Evolutionary conservation across 352 stramenopile genomes (phyloP).

Genomic region (Lagenidium sp.): DNA sequence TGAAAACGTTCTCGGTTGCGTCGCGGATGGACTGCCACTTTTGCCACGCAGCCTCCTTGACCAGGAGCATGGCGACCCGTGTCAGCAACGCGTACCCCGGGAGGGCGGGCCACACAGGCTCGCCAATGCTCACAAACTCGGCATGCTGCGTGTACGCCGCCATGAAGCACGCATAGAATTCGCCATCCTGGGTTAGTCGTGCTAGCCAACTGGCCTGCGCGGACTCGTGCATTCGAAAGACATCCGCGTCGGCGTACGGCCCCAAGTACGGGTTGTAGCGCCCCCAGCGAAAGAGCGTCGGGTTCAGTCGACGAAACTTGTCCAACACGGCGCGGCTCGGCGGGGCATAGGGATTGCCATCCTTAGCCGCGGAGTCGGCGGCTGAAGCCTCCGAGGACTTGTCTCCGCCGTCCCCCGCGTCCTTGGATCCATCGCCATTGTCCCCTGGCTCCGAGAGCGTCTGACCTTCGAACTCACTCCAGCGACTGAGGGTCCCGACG

Average conservation of each 20-base stretch:
- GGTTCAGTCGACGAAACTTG: slow-evolving; percentile 38
- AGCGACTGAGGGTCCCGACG: slow-evolving; percentile 34
- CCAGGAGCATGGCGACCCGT: slow-evolving; percentile 37
- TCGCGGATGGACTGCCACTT: slow-evolving; percentile 54
- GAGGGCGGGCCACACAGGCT: slow-evolving; percentile 36
- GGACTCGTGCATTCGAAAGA: slow-evolving; percentile 42
- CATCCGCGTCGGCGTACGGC: slow-evolving; percentile 37
- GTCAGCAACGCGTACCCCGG: slow-evolving; percentile 58
- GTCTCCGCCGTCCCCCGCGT: slow-evolving; percentile 13
- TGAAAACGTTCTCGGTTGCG: slow-evolving; percentile 21
- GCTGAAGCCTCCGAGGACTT: slow-evolving; percentile 14
- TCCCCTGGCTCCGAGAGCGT: slow-evolving; percentile 20
- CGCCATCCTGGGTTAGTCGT: slow-evolving; percentile 52
- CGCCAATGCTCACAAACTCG: slow-evolving; percentile 24
- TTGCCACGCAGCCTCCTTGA: slow-evolving; percentile 59
- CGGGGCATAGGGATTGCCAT: slow-evolving; percentile 9
- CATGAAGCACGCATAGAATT: slow-evolving; percentile 75
- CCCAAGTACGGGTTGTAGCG: slow-evolving; percentile 47
- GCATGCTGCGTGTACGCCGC: slow-evolving; percentile 37
- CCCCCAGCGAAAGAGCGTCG: slow-evolving; percentile 53
- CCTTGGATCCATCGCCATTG: slow-evolving; percentile 9
- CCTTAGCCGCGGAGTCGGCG: slow-evolving; percentile 14
- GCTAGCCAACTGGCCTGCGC: slow-evolving; percentile 31
- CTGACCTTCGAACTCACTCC: slow-evolving; percentile 47
- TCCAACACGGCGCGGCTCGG: slow-evolving; percentile 18